phyloP scores from a whole-genome alignment of 177 flowering plant species.

The Vitis hybrid region DNA sequence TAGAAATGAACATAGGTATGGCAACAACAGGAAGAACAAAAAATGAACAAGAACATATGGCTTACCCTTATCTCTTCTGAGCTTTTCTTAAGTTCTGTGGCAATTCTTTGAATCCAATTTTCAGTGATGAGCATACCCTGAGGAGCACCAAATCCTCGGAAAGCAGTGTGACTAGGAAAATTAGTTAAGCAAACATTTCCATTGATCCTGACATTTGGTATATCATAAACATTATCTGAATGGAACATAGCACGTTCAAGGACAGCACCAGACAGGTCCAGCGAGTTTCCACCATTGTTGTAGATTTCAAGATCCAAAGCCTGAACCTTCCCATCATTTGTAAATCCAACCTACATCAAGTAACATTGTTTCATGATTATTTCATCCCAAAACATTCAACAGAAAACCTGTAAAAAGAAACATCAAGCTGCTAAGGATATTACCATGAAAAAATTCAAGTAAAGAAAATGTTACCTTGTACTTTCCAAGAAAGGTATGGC shows the following conservation, averaged over 20 bases:
- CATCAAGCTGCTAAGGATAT: too few relatives aligned
- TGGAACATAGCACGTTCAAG: conserved; percentile 97
- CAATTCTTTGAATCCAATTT: conserved; percentile 90
- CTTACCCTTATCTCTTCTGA: conserved; percentile 87
- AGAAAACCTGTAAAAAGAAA: too few relatives aligned
- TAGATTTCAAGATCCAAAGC: conserved; percentile 89
- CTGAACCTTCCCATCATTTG: conserved; percentile 77
- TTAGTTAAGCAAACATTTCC: conserved; percentile 93
- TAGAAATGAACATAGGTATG: not conserved
- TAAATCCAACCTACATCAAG: conserved; percentile 78
- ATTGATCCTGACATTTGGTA: conserved; percentile 68
- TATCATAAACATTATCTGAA: conserved; percentile 92
- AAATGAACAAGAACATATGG: conserved; percentile 1
- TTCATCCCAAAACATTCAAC: not conserved
- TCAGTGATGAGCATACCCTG: conserved; percentile 96
- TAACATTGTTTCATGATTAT: not conserved
- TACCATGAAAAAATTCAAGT: not conserved
- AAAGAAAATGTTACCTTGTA: conserved; percentile 66
- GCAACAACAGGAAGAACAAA: not conserved
- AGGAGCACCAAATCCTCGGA: conserved; percentile 97
- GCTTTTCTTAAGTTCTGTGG: conserved; percentile 68
- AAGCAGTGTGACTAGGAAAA: conserved; percentile 92
- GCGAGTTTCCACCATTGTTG: conserved; percentile 92
- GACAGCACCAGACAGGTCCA: conserved; percentile 75
- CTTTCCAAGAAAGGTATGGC: conserved; percentile 96